A percentile compares a stretch with the other conserved stretches of the same genome.
phyloP scores from a whole-genome alignment of 1,284 basidiomycete genomes.

The Trichosporon faecale region DNA sequence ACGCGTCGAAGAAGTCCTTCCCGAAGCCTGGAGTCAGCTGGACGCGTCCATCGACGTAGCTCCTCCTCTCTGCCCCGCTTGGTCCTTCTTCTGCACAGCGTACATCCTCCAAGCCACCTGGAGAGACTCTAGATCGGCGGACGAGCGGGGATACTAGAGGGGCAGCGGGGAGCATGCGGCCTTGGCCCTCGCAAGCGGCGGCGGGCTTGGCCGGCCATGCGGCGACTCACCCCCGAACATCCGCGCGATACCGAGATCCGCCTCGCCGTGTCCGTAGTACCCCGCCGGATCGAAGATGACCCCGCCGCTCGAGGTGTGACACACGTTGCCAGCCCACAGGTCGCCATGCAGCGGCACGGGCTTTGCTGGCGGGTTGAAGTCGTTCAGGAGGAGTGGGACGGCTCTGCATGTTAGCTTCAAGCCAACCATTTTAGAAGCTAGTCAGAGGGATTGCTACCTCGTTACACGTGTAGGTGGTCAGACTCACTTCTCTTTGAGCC shows the following conservation, averaged over 20 bases:
- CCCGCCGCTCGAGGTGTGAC: constrained; percentile 57
- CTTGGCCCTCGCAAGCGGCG: no score
- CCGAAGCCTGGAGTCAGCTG: constrained; percentile 59
- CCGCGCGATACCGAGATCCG: constrained; percentile 75
- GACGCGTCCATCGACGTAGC: background rate
- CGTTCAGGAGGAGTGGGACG: constrained; percentile 67
- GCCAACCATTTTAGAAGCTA: no score
- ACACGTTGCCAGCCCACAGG: constrained; percentile 63
- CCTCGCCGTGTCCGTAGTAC: constrained; percentile 81
- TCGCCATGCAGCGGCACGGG: constrained; percentile 82
- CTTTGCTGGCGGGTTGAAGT: constrained; percentile 58
- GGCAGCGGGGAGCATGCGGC: no score
- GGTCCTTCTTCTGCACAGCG: no score
- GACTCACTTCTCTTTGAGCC: constrained; percentile 62
- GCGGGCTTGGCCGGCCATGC: no score
- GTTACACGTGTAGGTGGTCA: no score
- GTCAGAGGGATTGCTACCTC: no score
- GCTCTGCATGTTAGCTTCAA: constrained; percentile 57
- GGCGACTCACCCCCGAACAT: constrained; percentile 66
- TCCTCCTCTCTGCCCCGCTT: no score
- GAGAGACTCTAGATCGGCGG: no score
- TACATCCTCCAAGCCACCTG: no score
- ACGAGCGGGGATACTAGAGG: no score
- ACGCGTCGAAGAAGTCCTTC: constrained; percentile 65
- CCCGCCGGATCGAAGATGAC: constrained; percentile 79